Base-by-base conservation (phyloP, 768 basidiomycete genomes). In the Pulveroboletus ravenelii region DNA sequence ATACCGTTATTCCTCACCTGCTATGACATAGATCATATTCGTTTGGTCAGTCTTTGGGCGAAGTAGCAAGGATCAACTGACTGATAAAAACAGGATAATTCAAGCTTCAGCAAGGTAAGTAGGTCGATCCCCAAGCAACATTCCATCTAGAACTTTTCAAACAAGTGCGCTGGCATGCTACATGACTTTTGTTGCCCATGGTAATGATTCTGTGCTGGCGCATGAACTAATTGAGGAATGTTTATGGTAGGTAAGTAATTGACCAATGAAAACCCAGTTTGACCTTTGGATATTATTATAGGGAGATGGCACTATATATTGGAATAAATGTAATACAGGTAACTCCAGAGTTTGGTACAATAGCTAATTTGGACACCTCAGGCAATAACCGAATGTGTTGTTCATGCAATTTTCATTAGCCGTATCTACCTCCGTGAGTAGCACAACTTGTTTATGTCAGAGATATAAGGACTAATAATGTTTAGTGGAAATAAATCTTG, bases 341-440 rank as follows among this genome's bases (percentile, higher is more conserved):
- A 29, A 42, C n/a, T 34, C 38, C 2, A 27, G 8, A 9, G 5
- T 41, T 29, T 25, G 5, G 15, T 37, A 1, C 6, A 20, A 2
- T 44, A 1, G 8, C 57, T 66, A 2, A 66, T 8, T 8, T 43
- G 0, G 15, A 12, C 12, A 25, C 8, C 34, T 6, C 39, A 66
- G 63, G 45, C 13, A 27, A 14, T 12, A 6, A 59, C 62, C 42
- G 59, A 32, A 20, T 61, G 53, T 46, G 51, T 65, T 49, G 57
- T 66, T 13, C 63, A 65, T 45, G 53, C 41, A 31, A 55, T 49
- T 30, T 66, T 65, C 14, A 53, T 59, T 9, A 59, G 49, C 45
- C 56, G 59, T 4, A 55, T 65, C 34, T 57, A 62, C 14, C 41
- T 62, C 6, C 51, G 63, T 66, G n/a, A 55, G 63, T 45, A 5